Evolutionary conservation across 345 rosid genomes (phyloP).

Genomic region (Citrus maxima): DNA sequence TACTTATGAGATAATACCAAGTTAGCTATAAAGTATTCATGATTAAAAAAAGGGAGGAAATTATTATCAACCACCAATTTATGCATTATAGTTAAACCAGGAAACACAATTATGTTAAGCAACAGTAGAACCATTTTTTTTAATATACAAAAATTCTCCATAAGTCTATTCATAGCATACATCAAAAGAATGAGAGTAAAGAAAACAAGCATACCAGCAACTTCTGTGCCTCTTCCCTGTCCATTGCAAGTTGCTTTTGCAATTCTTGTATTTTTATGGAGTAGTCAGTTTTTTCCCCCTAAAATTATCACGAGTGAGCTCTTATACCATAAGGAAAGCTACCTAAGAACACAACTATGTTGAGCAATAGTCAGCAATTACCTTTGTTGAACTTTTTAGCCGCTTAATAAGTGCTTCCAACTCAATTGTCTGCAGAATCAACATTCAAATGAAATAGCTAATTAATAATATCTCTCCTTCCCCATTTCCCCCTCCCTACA

Average conservation of each 20-base stretch:
- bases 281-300: constrained; percentile 83
- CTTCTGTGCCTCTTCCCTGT: constrained; percentile 82
- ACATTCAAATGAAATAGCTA: constrained; percentile 3
- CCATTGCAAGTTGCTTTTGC: constrained; percentile 83
- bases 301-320: constrained; percentile 1
- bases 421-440: constrained; percentile 56
- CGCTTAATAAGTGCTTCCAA: constrained; percentile 70
- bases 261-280: constrained; percentile 77
- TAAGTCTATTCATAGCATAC: background rate
- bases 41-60: background rate
- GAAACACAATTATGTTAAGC: background rate
- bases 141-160: background rate
- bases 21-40: background rate
- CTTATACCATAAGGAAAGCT: background rate
- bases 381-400: constrained; percentile 65
- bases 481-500: background rate
- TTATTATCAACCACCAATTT: background rate
- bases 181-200: background rate
- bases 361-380: constrained; percentile 15
- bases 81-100: background rate
- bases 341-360: background rate
- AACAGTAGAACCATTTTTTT: background rate
- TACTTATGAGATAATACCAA: background rate
- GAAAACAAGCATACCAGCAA: constrained; percentile 48
- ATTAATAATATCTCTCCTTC: background rate